phyloP scores from a whole-genome alignment of 306 rosid genomes.

The Sechiopsis laciniata region DNA sequence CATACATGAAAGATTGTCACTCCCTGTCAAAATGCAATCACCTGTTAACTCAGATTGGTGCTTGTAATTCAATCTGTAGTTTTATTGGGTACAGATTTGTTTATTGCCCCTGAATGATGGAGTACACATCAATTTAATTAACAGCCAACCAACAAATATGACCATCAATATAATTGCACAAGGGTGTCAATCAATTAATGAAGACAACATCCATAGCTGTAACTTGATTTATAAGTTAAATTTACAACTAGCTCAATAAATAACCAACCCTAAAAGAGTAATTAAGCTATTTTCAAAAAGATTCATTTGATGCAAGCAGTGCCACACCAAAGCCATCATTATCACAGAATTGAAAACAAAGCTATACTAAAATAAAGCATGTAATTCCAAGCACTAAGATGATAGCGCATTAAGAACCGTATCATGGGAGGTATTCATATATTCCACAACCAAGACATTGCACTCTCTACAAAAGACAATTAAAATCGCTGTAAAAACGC shows the following conservation, averaged over 20 bases:
- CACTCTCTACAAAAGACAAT: conserved; percentile 10
- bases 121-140: background rate
- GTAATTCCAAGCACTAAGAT: conserved; percentile 6
- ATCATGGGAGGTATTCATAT: background rate
- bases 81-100: background rate
- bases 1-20: background rate
- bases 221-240: background rate
- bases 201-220: background rate
- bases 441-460: conserved; percentile 20
- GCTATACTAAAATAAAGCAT: background rate
- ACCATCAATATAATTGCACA: conserved; percentile 7
- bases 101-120: background rate
- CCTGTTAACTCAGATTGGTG: conserved; percentile 7
- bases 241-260: background rate
- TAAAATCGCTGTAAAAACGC: conserved; percentile 22
- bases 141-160: conserved; percentile 15
- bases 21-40: conserved; percentile 1
- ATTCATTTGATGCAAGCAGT: conserved; percentile 2
- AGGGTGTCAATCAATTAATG: conserved; percentile 3
- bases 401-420: conserved; percentile 10
- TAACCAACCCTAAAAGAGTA: background rate
- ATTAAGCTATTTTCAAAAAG: background rate
- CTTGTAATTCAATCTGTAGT: background rate
- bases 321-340: conserved; percentile 12
- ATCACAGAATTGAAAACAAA: background rate